Conservation (phyloP, 1,284 basidiomycete species). For the Heterobasidion parviporum region DNA sequence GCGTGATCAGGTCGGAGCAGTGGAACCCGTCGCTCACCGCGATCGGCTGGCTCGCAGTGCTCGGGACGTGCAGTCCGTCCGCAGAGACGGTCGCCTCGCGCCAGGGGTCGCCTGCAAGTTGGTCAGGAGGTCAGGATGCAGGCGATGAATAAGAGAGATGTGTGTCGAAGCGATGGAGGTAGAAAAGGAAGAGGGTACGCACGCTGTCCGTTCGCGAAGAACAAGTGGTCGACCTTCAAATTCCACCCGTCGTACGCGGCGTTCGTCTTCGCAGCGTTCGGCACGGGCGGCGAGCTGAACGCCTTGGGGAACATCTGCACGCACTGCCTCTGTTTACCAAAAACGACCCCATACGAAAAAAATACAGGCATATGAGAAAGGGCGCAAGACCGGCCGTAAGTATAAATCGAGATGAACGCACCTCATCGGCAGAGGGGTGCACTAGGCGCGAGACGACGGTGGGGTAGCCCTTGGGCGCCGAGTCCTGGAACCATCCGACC, state of each 20-base stretch:
- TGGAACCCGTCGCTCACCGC: conserved; percentile 56
- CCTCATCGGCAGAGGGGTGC: conserved; percentile 47
- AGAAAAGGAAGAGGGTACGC: conserved; percentile 17
- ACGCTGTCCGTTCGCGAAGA: conserved; percentile 66
- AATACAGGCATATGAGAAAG: neutral
- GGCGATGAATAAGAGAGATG: neutral
- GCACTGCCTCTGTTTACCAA: conserved; percentile 46
- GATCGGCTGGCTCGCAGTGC: conserved; percentile 47
- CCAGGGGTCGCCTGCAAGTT: conserved; percentile 61
- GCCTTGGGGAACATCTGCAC: conserved; percentile 48
- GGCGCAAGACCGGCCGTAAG: neutral
- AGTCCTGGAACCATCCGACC: conserved; percentile 56
- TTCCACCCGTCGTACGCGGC: conserved; percentile 53
- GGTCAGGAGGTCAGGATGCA: neutral
- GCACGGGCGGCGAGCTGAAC: conserved; percentile 33
- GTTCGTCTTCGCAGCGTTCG: conserved; percentile 36
- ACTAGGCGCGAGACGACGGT: conserved; percentile 52
- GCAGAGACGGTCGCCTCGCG: conserved; percentile 61
- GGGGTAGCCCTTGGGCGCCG: conserved; percentile 43
- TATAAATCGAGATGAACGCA: neutral
- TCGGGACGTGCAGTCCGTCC: conserved; percentile 28
- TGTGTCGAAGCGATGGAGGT: neutral
- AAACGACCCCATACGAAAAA: neutral
- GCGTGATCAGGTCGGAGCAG: conserved; percentile 46
- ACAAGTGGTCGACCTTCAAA: conserved; percentile 44